Evolutionary conservation across 176 grass and related monocot species (phyloP).

Genomic region (Otatea glauca): DNA sequence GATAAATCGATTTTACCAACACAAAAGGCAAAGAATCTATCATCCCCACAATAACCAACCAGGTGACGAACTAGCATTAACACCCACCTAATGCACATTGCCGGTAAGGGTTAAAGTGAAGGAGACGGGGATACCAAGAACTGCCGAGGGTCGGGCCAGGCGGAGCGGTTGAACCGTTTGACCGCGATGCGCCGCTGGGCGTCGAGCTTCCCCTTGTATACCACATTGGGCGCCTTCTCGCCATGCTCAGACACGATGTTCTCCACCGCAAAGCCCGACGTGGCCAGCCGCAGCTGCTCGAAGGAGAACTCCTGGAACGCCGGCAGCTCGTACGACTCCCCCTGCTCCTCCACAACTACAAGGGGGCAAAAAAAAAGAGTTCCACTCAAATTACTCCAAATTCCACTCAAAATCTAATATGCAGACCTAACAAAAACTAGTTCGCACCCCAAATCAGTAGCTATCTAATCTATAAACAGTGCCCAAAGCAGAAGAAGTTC

Average conservation of each 20-base stretch:
- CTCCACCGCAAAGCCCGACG: constrained; percentile 75
- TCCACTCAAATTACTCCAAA: constrained; percentile 7
- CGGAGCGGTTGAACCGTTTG: constrained; percentile 89
- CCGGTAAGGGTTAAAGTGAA: constrained; percentile 8
- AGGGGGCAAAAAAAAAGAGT: neutral
- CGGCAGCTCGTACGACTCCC: constrained; percentile 76
- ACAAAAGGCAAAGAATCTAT: constrained; percentile 33
- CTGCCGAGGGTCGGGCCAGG: constrained; percentile 90
- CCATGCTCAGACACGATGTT: constrained; percentile 97
- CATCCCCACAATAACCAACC: neutral
- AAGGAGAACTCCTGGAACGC: constrained; percentile 88
- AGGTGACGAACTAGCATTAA: neutral
- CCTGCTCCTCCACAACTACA: constrained; percentile 65
- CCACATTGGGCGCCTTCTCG: constrained; percentile 97
- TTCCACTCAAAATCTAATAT: neutral
- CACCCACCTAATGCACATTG: neutral
- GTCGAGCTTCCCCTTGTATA: constrained; percentile 96
- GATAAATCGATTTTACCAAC: neutral
- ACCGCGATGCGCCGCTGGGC: constrained; percentile 81
- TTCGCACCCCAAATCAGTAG: neutral
- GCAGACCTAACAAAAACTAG: neutral
- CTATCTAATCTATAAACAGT: neutral
- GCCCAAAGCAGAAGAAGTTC: neutral
- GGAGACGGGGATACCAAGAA: constrained; percentile 67
- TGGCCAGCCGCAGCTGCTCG: constrained; percentile 86